Base-by-base conservation (phyloP, 2,329 filamentous ascomycete genomes). In the Coniochaeta sp. region DNA sequence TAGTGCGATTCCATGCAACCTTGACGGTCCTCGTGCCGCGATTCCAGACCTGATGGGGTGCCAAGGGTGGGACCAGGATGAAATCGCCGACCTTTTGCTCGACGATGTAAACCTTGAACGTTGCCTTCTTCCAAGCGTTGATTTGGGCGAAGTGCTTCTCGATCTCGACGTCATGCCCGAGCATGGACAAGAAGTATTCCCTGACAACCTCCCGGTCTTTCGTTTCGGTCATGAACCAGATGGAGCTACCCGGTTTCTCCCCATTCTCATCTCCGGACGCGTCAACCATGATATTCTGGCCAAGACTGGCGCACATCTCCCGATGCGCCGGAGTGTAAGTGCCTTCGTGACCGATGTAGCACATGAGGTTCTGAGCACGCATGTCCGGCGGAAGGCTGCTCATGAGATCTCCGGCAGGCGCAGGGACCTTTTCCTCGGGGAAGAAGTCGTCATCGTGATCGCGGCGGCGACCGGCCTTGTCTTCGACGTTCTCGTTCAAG, bases 211-310 rank as follows among this genome's bases (percentile, higher is more conserved):
- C 86, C 1, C 94, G 85, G 62, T 99, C 94, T 61, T 94, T 95
- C 31, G 85, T 91, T 66, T 96, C 91, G 0, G 94, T 97, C 94
- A 99, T 97, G 65, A 97, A 96, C 94, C 94, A 99, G 32, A 99
- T 82, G 0, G 94, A 96, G 51, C 89, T 95, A 1, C 94, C 94
- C 1, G 87, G 81, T 56, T 84, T 88, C 63, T 94, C 89, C 4
- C 87, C 89, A 49, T 87, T 76, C 51, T 85, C 81, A 16, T 80
- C 73, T 3, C 82, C 73, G 1, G 92, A 97, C 2, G 91, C 84
- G 58, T 96, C 90, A 2, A 99, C 91, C 94, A 99, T 97, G 60
- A 99, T 92, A 63, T 99, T 99, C 59, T 99, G 94, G 0, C 94
- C 92, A 12, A 97, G 72, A 31, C 88, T 95, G 12, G 90, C 94